A percentile compares a stretch with the other conserved stretches of the same genome.
Evolutionary conservation across 2,329 filamentous ascomycete genomes (phyloP).

Genomic region (Fusarium coffeatum): DNA sequence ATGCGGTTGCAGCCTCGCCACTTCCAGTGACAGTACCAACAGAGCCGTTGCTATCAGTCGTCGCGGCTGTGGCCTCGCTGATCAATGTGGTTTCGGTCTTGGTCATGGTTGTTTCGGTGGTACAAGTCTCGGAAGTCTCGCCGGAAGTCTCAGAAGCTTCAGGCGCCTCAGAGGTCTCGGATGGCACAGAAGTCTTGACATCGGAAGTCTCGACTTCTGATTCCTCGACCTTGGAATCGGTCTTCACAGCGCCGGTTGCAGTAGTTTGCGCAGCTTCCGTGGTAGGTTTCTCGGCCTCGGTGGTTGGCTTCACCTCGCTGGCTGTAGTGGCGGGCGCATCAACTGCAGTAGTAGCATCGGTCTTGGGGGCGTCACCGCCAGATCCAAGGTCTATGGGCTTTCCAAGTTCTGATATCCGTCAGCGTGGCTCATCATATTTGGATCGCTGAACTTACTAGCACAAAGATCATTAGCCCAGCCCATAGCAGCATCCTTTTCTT

Average conservation of each 20-base stretch:
- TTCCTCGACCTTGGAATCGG: background rate
- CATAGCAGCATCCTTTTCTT: constrained; percentile 25
- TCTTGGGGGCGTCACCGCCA: constrained; percentile 7
- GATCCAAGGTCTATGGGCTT: constrained; percentile 23
- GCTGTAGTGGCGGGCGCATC: background rate
- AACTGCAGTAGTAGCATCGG: constrained; percentile 1
- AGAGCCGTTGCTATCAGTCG: background rate
- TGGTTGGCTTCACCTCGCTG: constrained; percentile 1
- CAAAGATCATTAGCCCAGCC: constrained; percentile 49
- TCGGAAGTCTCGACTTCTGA: background rate
- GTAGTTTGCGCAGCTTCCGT: background rate
- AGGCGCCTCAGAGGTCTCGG: background rate
- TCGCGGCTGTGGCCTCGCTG: constrained; percentile 1
- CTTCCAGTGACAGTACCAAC: background rate
- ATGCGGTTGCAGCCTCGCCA: background rate
- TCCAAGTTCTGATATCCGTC: constrained; percentile 15
- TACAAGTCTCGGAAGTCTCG: background rate
- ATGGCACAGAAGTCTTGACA: background rate
- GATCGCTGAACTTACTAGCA: constrained; percentile 30
- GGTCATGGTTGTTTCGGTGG: background rate
- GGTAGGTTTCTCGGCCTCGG: background rate
- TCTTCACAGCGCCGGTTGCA: background rate
- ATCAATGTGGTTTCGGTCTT: constrained; percentile 3
- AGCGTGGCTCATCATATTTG: accelerated
- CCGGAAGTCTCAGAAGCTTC: background rate